Evolutionary conservation across 768 basidiomycete species (phyloP).

Genomic region (Panaeolus cyanescens): DNA sequence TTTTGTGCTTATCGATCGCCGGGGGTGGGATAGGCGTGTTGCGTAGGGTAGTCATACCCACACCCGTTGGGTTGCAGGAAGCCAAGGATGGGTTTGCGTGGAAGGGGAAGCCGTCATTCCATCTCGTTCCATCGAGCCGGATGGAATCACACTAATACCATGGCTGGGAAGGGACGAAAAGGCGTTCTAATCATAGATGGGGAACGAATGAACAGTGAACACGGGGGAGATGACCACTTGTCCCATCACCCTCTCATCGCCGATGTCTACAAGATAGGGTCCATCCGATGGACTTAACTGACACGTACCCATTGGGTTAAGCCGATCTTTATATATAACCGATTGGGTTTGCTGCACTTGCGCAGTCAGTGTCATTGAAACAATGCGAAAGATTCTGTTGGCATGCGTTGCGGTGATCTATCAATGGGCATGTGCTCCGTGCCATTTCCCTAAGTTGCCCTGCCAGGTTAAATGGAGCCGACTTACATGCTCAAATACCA

Average conservation of each 20-base stretch:
- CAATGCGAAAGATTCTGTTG: not conserved
- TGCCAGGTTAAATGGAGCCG: not conserved
- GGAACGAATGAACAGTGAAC: not conserved
- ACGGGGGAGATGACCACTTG: not conserved
- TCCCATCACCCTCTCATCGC: slow-evolving; percentile 2
- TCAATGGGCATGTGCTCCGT: slow-evolving; percentile 1
- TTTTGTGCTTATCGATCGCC: slow-evolving; percentile 2
- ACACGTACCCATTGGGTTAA: not conserved
- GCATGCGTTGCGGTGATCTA: not conserved
- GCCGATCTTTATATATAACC: not conserved
- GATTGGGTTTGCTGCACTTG: not conserved
- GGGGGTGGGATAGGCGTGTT: slow-evolving; percentile 3
- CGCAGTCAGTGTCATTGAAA: slow-evolving; percentile 1
- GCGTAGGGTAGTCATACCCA: not conserved
- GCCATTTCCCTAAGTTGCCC: not conserved
- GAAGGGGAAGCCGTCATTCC: slow-evolving; percentile 2
- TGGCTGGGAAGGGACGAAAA: slow-evolving; percentile 1
- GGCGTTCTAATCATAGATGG: not conserved
- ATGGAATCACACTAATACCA: not conserved
- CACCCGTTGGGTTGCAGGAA: not conserved
- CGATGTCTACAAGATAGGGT: slow-evolving; percentile 1
- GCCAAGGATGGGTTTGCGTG: not conserved
- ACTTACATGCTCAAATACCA: not conserved
- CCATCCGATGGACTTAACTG: not conserved
- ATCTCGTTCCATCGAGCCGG: slow-evolving; percentile 1